Evolutionary conservation across 106 monocot genomes (phyloP), one percentile per base, ranked within the genome.

Genomic region (Cymbidium sinense): DNA sequence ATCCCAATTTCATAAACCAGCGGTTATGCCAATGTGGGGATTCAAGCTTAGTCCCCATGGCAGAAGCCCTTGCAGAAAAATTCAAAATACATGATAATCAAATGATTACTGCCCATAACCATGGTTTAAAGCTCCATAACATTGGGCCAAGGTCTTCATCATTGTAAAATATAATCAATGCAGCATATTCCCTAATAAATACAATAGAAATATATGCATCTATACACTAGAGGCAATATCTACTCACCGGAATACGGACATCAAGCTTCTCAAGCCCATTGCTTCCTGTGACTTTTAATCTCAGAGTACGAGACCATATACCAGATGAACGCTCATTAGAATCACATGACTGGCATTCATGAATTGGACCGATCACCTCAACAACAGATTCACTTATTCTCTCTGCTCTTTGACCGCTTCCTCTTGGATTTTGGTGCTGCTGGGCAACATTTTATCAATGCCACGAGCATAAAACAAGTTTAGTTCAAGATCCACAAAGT

Each of bases 251-350:
- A 86, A 99, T 76, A 30, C 89, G 82, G 37, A 92, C 82, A 85
- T 99, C 90, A 76, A 99, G 86, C 77, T 94, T 99, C 58, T 90
- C 86, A 4, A 86, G 27, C 25, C 90, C 98, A 83, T 99, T 85
- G 65, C 83, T 90, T 76, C 92, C 94, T 5, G 90, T 99, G 47
- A 99, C 87, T 86, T 92, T 99, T 70, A 99, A 62, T 83, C 92
- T 88, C 44, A 99, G 61, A 7, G 81, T 89, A 12, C 84, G 88
- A 82, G 98, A 92, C 92, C 90, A 92, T 43, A 94, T 86, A 50
- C 80, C 90, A 69, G 88, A 78, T 17, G 64, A 50, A 43, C 79
- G 79, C 70, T 61, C 82, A 78, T 77, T 83, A 43, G 85, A 82
- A 81, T 87, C 90, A 78, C 73, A 74, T 34, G 89, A 86, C 47